Percentiles rank a stretch among this genome's conserved stretches.
Conservation (phyloP, 148 eudicot species). For the Camellia japonica region DNA sequence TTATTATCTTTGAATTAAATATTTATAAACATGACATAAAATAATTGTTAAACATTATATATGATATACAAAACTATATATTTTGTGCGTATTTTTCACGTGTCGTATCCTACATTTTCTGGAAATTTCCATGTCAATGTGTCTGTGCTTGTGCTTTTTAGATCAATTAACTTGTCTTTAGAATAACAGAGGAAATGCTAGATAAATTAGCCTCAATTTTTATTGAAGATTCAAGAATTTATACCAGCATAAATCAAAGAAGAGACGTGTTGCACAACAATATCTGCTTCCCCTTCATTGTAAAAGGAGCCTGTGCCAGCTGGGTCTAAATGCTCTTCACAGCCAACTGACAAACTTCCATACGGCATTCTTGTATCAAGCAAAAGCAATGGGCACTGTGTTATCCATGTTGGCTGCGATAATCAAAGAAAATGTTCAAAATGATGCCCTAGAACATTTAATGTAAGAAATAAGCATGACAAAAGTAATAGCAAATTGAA, state of each 20-base stretch:
- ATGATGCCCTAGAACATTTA: slow-evolving; percentile 1
- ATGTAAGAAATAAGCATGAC: background rate
- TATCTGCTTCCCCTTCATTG: slow-evolving; percentile 91
- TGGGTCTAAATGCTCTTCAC: slow-evolving; percentile 85
- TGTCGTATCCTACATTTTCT: too few relatives aligned
- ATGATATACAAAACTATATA: too few relatives aligned
- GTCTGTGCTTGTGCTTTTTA: too few relatives aligned
- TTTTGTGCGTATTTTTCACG: too few relatives aligned
- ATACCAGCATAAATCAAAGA: slow-evolving; percentile 75
- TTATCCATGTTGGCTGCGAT: slow-evolving; percentile 76
- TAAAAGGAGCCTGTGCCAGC: slow-evolving; percentile 91
- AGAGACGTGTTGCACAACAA: slow-evolving; percentile 69
- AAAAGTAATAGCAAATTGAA: background rate
- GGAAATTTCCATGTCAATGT: too few relatives aligned
- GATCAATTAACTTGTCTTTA: background rate
- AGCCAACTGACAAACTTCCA: slow-evolving; percentile 73
- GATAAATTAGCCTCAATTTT: background rate
- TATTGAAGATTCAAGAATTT: background rate
- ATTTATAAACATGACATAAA: too few relatives aligned
- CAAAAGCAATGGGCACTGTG: slow-evolving; percentile 76
- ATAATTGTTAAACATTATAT: too few relatives aligned
- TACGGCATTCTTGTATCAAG: slow-evolving; percentile 82
- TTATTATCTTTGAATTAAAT: too few relatives aligned
- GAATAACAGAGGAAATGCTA: slow-evolving; percentile 1
- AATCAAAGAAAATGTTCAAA: slow-evolving; percentile 16